phyloP scores from a whole-genome alignment of 805 yeast species.

The Vanderwaltozyma tropicalis region DNA sequence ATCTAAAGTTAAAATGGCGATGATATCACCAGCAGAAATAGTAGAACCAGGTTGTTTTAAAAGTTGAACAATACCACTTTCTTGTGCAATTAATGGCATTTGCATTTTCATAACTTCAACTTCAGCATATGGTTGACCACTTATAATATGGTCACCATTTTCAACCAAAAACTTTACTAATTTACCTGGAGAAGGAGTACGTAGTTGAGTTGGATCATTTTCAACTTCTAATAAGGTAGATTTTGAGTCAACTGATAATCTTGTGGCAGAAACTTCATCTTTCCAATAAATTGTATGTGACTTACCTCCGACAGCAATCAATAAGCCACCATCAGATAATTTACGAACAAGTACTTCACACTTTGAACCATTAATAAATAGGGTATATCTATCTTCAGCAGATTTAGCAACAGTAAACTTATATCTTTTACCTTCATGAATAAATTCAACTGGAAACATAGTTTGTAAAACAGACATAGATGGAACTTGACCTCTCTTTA shows the following conservation, averaged over 20 bases:
- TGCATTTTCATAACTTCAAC: conserved; percentile 99
- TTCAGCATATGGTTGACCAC: conserved; percentile 95
- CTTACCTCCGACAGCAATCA: conserved; percentile 80
- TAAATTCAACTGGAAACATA: conserved; percentile 86
- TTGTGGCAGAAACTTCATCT: conserved; percentile 91
- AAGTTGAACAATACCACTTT: conserved; percentile 83
- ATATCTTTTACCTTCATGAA: conserved; percentile 86
- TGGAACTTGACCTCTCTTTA: conserved; percentile 94
- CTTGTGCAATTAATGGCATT: conserved; percentile 92
- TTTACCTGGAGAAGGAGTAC: conserved; percentile 99
- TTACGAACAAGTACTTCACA: conserved; percentile 77
- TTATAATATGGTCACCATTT: conserved; percentile 81
- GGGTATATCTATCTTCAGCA: conserved; percentile 70
- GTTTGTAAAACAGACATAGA: conserved; percentile 72
- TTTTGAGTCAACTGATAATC: conserved; percentile 89
- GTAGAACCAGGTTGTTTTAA: conserved; percentile 98
- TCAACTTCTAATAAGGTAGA: conserved; percentile 90
- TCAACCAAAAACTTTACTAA: conserved; percentile 88
- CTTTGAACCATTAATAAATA: conserved; percentile 89
- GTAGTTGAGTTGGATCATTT: conserved; percentile 95
- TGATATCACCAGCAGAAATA: conserved; percentile 89
- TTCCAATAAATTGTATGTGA: conserved; percentile 96
- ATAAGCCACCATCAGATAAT: conserved; percentile 91
- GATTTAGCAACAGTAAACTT: conserved; percentile 94
- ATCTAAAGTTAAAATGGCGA: conserved; percentile 88